Conservation (phyloP, 2,329 filamentous ascomycete genomes). For the Talaromyces sp. region DNA sequence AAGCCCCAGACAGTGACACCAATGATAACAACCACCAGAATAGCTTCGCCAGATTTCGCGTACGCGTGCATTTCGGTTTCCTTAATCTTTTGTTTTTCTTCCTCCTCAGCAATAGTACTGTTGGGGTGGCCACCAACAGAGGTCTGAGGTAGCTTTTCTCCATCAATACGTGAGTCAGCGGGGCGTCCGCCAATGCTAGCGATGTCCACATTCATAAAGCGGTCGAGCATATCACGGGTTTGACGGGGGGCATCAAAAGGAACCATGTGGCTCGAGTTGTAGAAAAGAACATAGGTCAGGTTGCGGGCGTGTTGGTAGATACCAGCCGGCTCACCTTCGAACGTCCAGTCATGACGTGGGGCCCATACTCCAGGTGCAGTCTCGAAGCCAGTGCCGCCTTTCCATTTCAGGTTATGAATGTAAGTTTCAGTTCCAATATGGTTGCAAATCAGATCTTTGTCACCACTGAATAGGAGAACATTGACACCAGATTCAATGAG, state of each 20-base stretch:
- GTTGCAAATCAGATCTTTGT: conserved; percentile 95
- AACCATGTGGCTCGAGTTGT: conserved; percentile 97
- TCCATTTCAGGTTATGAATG: conserved; percentile 90
- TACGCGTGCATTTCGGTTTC: conserved; percentile 89
- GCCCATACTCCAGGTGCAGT: conserved; percentile 83
- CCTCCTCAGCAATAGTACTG: conserved; percentile 67
- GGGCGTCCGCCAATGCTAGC: conserved; percentile 80
- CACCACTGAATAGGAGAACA: conserved; percentile 86
- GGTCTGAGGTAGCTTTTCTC: conserved; percentile 77
- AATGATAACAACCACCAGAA: conserved; percentile 77
- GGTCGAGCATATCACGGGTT: conserved; percentile 92
- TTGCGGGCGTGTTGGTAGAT: conserved; percentile 96
- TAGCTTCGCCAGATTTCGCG: conserved; percentile 81
- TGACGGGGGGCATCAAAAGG: conserved; percentile 89
- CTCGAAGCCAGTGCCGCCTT: conserved; percentile 89
- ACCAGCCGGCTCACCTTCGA: conserved; percentile 83
- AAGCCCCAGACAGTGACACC: conserved; percentile 75
- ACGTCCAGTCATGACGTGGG: conserved; percentile 90
- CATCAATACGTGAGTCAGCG: conserved; percentile 78
- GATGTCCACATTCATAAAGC: conserved; percentile 93
- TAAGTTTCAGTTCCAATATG: conserved; percentile 90
- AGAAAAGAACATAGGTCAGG: conserved; percentile 91
- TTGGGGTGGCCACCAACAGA: conserved; percentile 75
- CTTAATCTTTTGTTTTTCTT: conserved; percentile 72
- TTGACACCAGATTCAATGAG: conserved; percentile 73